phyloP scores from a whole-genome alignment of 2,329 filamentous ascomycete genomes.

The Madurella mycetomatis region DNA sequence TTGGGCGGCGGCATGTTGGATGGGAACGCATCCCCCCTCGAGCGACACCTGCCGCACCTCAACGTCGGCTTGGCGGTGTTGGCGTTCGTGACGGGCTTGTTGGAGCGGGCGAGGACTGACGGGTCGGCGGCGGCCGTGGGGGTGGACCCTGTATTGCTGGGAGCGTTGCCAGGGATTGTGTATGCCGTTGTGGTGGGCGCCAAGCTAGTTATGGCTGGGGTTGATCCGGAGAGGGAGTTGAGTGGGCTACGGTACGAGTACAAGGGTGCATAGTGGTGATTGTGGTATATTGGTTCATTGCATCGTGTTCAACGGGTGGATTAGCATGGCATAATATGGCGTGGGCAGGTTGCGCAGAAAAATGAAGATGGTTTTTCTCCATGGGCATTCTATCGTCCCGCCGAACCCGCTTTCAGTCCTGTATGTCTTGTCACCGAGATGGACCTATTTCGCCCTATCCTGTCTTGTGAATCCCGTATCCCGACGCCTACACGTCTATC shows the following conservation, averaged over 20 bases:
- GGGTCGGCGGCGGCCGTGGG: conserved; percentile 21
- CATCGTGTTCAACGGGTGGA: too few relatives aligned
- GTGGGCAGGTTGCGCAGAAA: too few relatives aligned
- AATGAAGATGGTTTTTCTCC: too few relatives aligned
- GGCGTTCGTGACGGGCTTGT: conserved; percentile 43
- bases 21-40: conserved; percentile 41
- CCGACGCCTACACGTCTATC: conserved; percentile 59
- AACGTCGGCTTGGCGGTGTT: conserved; percentile 55
- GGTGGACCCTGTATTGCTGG: conserved; percentile 42
- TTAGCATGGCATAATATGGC: too few relatives aligned
- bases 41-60: conserved; percentile 54
- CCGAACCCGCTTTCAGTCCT: not conserved
- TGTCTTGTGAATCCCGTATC: too few relatives aligned
- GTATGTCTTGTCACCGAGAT: not conserved
- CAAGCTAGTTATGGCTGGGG: conserved; percentile 61
- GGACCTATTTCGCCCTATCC: not conserved
- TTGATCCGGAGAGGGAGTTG: conserved; percentile 65
- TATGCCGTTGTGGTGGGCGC: conserved; percentile 57
- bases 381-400: not conserved
- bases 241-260: conserved; percentile 59
- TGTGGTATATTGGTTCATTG: too few relatives aligned
- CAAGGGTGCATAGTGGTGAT: conserved; percentile 56
- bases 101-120: conserved; percentile 29
- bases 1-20: not conserved
- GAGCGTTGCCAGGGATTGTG: conserved; percentile 52